A percentile compares a stretch with the other conserved stretches of the same genome.
Evolutionary conservation across 345 rosid species (phyloP).

Genomic region (Streptanthus diversifolius): DNA sequence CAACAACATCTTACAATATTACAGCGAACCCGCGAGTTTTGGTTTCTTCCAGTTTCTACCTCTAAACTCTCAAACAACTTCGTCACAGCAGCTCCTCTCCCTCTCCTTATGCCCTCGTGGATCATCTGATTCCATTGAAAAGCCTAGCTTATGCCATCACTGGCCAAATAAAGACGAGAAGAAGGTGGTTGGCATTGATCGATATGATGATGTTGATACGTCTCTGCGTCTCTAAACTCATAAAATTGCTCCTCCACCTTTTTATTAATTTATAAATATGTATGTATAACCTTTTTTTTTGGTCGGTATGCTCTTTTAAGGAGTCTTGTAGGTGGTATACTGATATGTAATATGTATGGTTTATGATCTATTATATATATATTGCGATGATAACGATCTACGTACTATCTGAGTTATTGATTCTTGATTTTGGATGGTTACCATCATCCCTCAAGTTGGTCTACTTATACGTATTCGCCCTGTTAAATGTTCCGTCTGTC

Average conservation of each 20-base stretch:
- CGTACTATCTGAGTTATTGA: not conserved
- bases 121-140: constrained; percentile 17
- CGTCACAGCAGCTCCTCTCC: constrained; percentile 34
- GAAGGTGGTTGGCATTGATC: constrained; percentile 32
- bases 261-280: constrained; percentile 10
- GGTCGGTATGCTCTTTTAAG: constrained; percentile 20
- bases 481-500: not conserved
- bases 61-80: constrained; percentile 24
- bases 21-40: constrained; percentile 40
- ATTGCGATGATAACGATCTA: not conserved
- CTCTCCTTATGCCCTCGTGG: constrained; percentile 22
- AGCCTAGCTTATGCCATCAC: constrained; percentile 34
- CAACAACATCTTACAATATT: constrained; percentile 19
- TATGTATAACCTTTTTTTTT: constrained; percentile 21
- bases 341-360: constrained; percentile 26
- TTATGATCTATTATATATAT: not conserved
- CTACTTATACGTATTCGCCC: not conserved
- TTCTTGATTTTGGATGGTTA: not conserved
- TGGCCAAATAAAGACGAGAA: constrained; percentile 32
- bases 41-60: constrained; percentile 49
- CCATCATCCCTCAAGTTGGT: not conserved
- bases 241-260: not conserved
- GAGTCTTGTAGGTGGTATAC: constrained; percentile 20
- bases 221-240: constrained; percentile 62
- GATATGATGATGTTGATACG: constrained; percentile 53